A percentile compares a stretch with the other conserved stretches of the same genome.
These are phyloP conservation scores for Termitomyces sp. DNA, from an alignment of 768 basidiomycete genomes.

Conservation along the genomic window DNA sequence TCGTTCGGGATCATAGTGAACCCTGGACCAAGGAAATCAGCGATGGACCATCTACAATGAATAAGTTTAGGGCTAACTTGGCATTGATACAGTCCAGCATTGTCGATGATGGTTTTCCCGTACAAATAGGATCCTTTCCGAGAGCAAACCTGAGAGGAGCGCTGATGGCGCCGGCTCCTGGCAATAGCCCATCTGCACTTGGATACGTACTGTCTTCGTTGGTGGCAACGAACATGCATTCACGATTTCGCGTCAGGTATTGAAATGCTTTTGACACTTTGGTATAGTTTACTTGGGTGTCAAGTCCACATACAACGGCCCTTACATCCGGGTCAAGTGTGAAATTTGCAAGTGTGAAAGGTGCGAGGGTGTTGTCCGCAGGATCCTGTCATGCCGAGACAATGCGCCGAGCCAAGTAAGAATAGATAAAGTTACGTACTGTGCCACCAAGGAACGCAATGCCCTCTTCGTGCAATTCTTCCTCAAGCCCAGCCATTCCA, in stretches of 20 bases:
- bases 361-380: conserved; percentile 67
- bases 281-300: conserved; percentile 84
- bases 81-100: conserved; percentile 92
- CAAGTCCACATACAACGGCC: conserved; percentile 95
- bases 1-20: conserved; percentile 76
- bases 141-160: conserved; percentile 76
- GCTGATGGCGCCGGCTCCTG: conserved; percentile 81
- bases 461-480: conserved; percentile 88
- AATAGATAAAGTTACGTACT: conserved; percentile 37
- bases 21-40: conserved; percentile 36
- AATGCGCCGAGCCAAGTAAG: not conserved
- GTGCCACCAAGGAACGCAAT: conserved; percentile 79
- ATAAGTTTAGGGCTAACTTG: conserved; percentile 31
- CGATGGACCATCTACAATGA: not conserved
- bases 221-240: conserved; percentile 81
- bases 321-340: conserved; percentile 71
- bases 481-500: conserved; percentile 86
- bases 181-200: conserved; percentile 60
- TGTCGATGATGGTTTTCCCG: conserved; percentile 86
- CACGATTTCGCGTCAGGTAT: conserved; percentile 77
- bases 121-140: conserved; percentile 64
- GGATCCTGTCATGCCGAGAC: conserved; percentile 54
- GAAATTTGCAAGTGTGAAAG: conserved; percentile 67
- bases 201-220: conserved; percentile 95
- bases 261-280: conserved; percentile 91